Percentiles rank a stretch among this genome's conserved stretches.
Conservation (phyloP, 1,284 basidiomycete species). For the Malassezia globosa region DNA sequence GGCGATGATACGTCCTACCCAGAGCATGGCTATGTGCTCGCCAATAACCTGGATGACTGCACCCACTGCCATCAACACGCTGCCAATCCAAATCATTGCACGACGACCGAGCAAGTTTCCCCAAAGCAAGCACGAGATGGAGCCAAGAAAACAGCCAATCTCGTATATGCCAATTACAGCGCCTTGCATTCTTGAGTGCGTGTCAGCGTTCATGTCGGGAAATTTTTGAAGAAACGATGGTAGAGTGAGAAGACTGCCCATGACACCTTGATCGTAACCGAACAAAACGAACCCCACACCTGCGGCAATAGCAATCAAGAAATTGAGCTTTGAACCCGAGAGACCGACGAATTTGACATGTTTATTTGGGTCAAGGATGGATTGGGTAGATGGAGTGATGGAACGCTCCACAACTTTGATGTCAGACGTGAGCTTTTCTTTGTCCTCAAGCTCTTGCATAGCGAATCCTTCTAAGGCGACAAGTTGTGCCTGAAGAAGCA, state of each 20-base stretch:
- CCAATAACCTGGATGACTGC: constrained; percentile 31
- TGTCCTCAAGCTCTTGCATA: too few relatives aligned
- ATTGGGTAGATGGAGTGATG: too few relatives aligned
- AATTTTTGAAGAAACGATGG: constrained; percentile 29
- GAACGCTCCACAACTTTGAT: too few relatives aligned
- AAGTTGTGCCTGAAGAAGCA: too few relatives aligned
- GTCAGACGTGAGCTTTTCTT: too few relatives aligned
- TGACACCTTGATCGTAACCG: constrained; percentile 44
- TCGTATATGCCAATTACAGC: constrained; percentile 42
- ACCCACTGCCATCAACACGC: constrained; percentile 29
- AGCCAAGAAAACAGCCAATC: constrained; percentile 37
- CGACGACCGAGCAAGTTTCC: constrained; percentile 39
- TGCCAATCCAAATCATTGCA: constrained; percentile 40
- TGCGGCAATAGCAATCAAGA: constrained; percentile 36
- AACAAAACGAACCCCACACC: constrained; percentile 43
- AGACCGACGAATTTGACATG: constrained; percentile 14
- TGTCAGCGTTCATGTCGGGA: constrained; percentile 27
- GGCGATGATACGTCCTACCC: constrained; percentile 38
- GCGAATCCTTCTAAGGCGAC: too few relatives aligned
- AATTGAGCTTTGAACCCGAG: constrained; percentile 25
- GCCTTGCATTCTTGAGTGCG: constrained; percentile 27
- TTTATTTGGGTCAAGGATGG: too few relatives aligned
- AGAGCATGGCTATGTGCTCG: constrained; percentile 29
- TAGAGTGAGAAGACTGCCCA: constrained; percentile 39
- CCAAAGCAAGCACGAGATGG: constrained; percentile 37